These are phyloP conservation scores for Globisporangium ultimum DNA, from an alignment of 352 stramenopile genomes.

Conservation along the genomic window DNA sequence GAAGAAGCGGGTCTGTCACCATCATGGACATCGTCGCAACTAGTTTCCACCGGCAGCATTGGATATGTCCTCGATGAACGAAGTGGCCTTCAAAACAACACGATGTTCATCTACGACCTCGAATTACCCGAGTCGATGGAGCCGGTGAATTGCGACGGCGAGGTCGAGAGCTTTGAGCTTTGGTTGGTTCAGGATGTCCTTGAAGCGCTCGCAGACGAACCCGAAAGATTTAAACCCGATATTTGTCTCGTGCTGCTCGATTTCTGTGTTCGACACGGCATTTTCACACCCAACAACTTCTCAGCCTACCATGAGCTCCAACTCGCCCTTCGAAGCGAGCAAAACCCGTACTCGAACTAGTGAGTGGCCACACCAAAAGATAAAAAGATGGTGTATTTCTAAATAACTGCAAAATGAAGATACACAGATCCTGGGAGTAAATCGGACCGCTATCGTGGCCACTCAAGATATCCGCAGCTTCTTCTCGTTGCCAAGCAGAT, in stretches of 20 bases:
- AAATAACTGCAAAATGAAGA: background rate
- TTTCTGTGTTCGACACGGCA: constrained; percentile 59
- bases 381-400: background rate
- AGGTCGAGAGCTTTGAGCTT: constrained; percentile 64
- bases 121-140: constrained; percentile 35
- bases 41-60: constrained; percentile 48
- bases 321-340: constrained; percentile 20
- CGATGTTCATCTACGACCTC: constrained; percentile 69
- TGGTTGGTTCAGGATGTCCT: constrained; percentile 39
- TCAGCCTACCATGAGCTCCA: constrained; percentile 42
- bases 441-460: background rate
- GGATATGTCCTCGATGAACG: constrained; percentile 50
- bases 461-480: constrained; percentile 12
- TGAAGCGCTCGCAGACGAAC: constrained; percentile 31
- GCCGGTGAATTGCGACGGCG: constrained; percentile 47
- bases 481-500: constrained; percentile 16
- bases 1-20: constrained; percentile 55
- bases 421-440: background rate
- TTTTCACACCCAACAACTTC: constrained; percentile 60
- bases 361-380: background rate
- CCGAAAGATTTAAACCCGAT: constrained; percentile 67
- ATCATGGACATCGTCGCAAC: constrained; percentile 25
- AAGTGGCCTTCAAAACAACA: constrained; percentile 63
- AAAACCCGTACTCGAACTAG: constrained; percentile 20
- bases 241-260: constrained; percentile 65